These are phyloP conservation scores for Geotrichum fermentans DNA, from an alignment of 1,139 yeast genomes.

Conservation along the genomic window DNA sequence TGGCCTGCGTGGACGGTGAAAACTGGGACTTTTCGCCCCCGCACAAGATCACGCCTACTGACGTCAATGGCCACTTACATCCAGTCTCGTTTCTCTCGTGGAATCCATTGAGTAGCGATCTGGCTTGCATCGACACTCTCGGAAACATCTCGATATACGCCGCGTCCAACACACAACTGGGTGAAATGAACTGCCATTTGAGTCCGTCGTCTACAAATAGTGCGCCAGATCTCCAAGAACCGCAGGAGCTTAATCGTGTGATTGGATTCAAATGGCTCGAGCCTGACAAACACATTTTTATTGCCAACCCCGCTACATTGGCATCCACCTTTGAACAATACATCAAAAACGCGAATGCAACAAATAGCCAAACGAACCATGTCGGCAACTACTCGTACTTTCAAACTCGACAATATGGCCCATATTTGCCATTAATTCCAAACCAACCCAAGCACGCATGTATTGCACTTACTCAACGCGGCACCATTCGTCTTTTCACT, in stretches of 20 bases:
- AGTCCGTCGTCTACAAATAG: slow-evolving; percentile 24
- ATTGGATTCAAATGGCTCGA: slow-evolving; percentile 66
- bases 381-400: slow-evolving; percentile 36
- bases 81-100: slow-evolving; percentile 40
- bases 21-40: slow-evolving; percentile 64
- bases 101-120: slow-evolving; percentile 42
- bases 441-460: slow-evolving; percentile 63
- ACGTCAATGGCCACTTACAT: slow-evolving; percentile 25
- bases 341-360: slow-evolving; percentile 1
- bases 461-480: slow-evolving; percentile 59
- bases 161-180: slow-evolving; percentile 26
- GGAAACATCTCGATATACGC: slow-evolving; percentile 40
- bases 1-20: slow-evolving; percentile 60
- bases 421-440: slow-evolving; percentile 54
- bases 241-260: slow-evolving; percentile 34
- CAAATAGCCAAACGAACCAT: slow-evolving; percentile 12
- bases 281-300: slow-evolving; percentile 52
- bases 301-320: slow-evolving; percentile 30
- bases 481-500: slow-evolving; percentile 44
- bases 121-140: slow-evolving; percentile 41
- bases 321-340: slow-evolving; percentile 15
- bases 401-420: slow-evolving; percentile 59
- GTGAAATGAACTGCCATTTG: slow-evolving; percentile 27
- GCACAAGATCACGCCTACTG: slow-evolving; percentile 31
- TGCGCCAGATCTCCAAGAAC: slow-evolving; percentile 19